Base-by-base conservation (phyloP, 345 rosid genomes). In the Salix arbutifolia region DNA sequence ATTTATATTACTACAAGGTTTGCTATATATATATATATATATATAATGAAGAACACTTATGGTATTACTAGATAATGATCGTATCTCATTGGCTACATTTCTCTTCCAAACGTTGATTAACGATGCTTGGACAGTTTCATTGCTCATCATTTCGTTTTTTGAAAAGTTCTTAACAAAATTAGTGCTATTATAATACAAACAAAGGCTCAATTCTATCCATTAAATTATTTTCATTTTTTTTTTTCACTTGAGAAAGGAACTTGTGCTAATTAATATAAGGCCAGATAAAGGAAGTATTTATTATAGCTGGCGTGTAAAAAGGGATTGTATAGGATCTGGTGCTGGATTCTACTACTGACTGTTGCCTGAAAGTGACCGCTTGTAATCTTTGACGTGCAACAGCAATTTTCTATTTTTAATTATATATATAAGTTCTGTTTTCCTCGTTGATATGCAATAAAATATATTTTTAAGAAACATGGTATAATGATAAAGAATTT, bases 51-150 rank as follows among this genome's bases (percentile, higher is more conserved):
- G 46, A 71, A 52, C 40, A 2, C 7, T 16, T 67, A 78, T 65
- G 74, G 60, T 60, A 48, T 23, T 60, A 48, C 35, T 50, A 67
- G n/a, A 46, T n/a, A 50, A 62, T 56, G n/a, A 38, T 9, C 56
- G 3, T 35, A 28, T 30, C 33, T n/a, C 31, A 78, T 67, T 78
- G 77, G 62, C 31, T 33, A 2, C 48, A 40, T 67, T 40, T 73
- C 77, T 42, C 73, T 67, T 73, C 67, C 81, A 67, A 23, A 72
- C 30, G 28, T 50, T 74, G 65, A 79, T 85, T 65, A 53, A 3
- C 76, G 50, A 74, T 61, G 48, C 10, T 21, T 46, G 67, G 5
- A 17, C n/a, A 8, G 14, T 35, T 38, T 16, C 25, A 28, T 56
- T 72, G 8, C 40, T 66, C 56, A 78, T 78, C 46, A 72, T 72